Evolutionary conservation across 768 basidiomycete species (phyloP).

Genomic region (Phlegmacium glaucopus): DNA sequence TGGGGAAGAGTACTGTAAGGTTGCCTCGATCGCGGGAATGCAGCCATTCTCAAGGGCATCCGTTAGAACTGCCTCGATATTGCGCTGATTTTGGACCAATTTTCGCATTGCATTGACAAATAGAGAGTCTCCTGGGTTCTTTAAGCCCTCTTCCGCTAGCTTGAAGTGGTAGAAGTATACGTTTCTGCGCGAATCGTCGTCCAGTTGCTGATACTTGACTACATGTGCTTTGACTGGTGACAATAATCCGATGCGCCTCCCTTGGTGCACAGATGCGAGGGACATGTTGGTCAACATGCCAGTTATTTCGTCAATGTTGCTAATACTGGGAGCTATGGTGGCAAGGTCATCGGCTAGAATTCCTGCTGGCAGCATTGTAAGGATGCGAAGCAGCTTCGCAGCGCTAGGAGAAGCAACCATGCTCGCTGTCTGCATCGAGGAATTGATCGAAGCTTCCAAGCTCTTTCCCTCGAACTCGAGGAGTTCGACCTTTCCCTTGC

Average conservation of each 20-base stretch:
- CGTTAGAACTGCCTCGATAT: slow-evolving; percentile 6
- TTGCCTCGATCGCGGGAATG: slow-evolving; percentile 7
- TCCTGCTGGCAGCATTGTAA: slow-evolving; percentile 7
- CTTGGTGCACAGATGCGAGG: slow-evolving; percentile 1
- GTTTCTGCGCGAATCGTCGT: slow-evolving; percentile 3
- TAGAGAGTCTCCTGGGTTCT: slow-evolving; percentile 1
- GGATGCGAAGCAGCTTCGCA: slow-evolving; percentile 5
- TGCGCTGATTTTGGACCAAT: slow-evolving; percentile 2
- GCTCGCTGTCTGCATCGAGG: too few relatives aligned
- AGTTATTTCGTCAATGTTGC: slow-evolving; percentile 1
- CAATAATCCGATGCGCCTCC: not conserved
- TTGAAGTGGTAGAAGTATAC: slow-evolving; percentile 10
- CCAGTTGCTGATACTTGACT: slow-evolving; percentile 6
- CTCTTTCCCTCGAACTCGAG: not conserved
- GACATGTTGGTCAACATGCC: slow-evolving; percentile 1
- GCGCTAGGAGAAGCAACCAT: slow-evolving; percentile 3
- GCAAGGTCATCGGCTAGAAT: slow-evolving; percentile 2
- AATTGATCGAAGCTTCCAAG: not conserved
- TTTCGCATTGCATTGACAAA: slow-evolving; percentile 1
- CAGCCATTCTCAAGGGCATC: slow-evolving; percentile 6
- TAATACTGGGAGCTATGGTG: not conserved
- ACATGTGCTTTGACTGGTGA: slow-evolving; percentile 3
- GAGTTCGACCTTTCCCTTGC: not conserved
- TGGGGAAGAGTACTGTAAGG: slow-evolving; percentile 9
- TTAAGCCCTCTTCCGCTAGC: slow-evolving; percentile 4